Conservation (phyloP, 805 yeast species). For the Suhomyces vadensis region DNA sequence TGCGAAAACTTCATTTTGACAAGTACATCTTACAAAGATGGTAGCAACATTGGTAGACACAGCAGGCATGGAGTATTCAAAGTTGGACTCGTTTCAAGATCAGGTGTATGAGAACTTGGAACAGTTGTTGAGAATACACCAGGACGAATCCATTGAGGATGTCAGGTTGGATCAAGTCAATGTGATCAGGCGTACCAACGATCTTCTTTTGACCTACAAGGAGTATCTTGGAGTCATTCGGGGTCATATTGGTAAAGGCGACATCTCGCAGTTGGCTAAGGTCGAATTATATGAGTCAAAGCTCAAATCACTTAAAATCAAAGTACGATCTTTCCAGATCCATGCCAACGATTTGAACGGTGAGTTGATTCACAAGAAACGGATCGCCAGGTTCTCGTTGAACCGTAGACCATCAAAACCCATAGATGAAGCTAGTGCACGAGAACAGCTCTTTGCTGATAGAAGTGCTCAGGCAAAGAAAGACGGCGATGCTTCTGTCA, state of each 20-base stretch:
- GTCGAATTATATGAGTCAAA: slow-evolving; percentile 23
- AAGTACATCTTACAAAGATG: no score
- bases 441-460: slow-evolving; percentile 26
- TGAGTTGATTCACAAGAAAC: slow-evolving; percentile 30
- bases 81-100: slow-evolving; percentile 4
- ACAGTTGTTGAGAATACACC: slow-evolving; percentile 13
- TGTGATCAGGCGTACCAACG: slow-evolving; percentile 19
- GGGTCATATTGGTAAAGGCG: slow-evolving; percentile 5
- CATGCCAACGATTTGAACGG: slow-evolving; percentile 26
- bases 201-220: slow-evolving; percentile 18
- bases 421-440: slow-evolving; percentile 4
- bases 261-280: slow-evolving; percentile 7
- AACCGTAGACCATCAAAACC: neutral
- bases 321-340: slow-evolving; percentile 32
- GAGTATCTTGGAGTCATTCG: slow-evolving; percentile 20
- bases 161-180: slow-evolving; percentile 6
- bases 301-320: slow-evolving; percentile 20
- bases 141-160: slow-evolving; percentile 15
- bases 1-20: no score
- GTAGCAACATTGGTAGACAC: no score
- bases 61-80: slow-evolving; percentile 2
- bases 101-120: slow-evolving; percentile 3
- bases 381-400: slow-evolving; percentile 26
- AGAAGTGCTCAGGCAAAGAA: slow-evolving; percentile 16
- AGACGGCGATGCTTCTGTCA: slow-evolving; percentile 25